Conservation (phyloP, 2,329 filamentous ascomycete genomes). For the Sporothrix pseudoabietina region DNA sequence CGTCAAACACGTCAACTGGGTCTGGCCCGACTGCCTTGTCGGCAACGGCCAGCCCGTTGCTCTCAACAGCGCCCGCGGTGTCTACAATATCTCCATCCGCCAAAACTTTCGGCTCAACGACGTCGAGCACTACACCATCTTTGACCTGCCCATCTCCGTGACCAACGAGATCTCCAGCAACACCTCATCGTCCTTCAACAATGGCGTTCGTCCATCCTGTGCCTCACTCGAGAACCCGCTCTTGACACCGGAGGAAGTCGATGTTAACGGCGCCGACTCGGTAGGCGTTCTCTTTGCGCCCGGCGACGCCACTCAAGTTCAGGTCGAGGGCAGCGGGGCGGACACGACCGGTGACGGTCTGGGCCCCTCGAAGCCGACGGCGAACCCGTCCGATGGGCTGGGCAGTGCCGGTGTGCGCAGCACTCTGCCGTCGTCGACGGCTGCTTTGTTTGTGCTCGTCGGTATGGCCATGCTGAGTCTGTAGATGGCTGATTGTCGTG, state of each 20-base stretch:
- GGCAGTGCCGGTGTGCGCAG: constrained; percentile 37
- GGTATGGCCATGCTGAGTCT: constrained; percentile 4
- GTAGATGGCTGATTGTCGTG: background rate
- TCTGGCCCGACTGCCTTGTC: constrained; percentile 69
- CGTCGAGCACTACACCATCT: constrained; percentile 67
- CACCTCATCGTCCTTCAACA: constrained; percentile 45
- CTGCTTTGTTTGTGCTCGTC: background rate
- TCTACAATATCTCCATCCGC: constrained; percentile 72
- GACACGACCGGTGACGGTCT: constrained; percentile 37
- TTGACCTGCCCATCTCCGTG: constrained; percentile 68
- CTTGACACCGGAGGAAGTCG: constrained; percentile 50
- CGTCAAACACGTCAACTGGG: constrained; percentile 73
- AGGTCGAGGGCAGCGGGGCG: constrained; percentile 40
- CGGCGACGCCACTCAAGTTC: constrained; percentile 52
- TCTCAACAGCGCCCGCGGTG: constrained; percentile 56
- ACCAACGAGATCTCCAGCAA: constrained; percentile 62
- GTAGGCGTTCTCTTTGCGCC: constrained; percentile 56
- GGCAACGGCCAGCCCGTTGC: constrained; percentile 56
- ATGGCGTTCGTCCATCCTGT: constrained; percentile 44
- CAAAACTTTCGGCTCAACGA: constrained; percentile 69
- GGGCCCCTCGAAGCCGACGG: constrained; percentile 36
- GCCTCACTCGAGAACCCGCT: constrained; percentile 56
- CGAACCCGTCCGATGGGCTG: constrained; percentile 38
- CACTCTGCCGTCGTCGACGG: background rate
- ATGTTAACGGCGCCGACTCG: constrained; percentile 47